phyloP scores from a whole-genome alignment of 257 asterid species.

The Ajuga chamaepitys region DNA sequence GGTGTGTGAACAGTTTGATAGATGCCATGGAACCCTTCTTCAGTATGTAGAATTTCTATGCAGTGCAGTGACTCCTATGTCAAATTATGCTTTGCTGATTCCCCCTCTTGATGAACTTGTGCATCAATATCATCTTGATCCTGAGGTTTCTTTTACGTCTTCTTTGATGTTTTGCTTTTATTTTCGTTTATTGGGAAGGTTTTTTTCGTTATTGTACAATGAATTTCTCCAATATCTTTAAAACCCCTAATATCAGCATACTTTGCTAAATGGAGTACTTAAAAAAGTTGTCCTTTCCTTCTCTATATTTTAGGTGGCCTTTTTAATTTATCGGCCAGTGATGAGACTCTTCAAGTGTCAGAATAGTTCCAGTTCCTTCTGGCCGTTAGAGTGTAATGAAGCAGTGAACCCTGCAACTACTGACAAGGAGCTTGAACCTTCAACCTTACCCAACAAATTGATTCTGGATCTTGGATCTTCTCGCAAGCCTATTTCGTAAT shows the following conservation, averaged over 20 bases:
- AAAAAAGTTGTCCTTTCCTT: not conserved
- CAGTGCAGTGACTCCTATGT: conserved; percentile 74
- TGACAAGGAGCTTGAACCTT: conserved; percentile 55
- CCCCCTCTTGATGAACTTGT: conserved; percentile 92
- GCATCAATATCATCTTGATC: conserved; percentile 92
- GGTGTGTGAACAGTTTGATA: conserved; percentile 97
- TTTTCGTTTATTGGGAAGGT: conserved; percentile 6
- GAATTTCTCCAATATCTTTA: not conserved
- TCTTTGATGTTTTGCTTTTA: conserved; percentile 6
- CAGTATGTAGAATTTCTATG: conserved; percentile 96
- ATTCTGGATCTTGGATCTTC: conserved; percentile 78
- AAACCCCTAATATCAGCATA: not conserved
- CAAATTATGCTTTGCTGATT: conserved; percentile 71
- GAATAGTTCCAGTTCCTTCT: conserved; percentile 45
- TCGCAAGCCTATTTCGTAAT: conserved; percentile 61
- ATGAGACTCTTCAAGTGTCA: conserved; percentile 91
- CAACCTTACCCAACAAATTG: conserved; percentile 35
- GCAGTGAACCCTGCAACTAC: conserved; percentile 27
- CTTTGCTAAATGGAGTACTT: not conserved
- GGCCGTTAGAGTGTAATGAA: conserved; percentile 80
- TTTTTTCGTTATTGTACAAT: not conserved
- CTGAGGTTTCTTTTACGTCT: conserved; percentile 59
- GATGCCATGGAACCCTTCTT: conserved; percentile 98
- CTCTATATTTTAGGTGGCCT: conserved; percentile 69
- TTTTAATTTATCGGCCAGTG: conserved; percentile 90